Evolutionary conservation across 345 rosid genomes (phyloP), one percentile per base, ranked within the genome.

Genomic region (Pugionium cornutum): DNA sequence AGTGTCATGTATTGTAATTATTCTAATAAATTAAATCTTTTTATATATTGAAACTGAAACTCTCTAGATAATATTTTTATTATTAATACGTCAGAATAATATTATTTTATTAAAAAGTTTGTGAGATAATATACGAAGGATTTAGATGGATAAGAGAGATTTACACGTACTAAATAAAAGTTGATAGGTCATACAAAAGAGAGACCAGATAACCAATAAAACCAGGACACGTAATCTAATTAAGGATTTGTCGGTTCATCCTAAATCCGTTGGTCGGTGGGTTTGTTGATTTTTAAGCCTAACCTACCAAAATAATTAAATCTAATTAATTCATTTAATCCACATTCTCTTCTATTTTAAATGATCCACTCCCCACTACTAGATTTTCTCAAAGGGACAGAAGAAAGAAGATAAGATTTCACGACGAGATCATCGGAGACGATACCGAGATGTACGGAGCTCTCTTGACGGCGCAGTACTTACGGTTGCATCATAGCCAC

Each of bases 231-330:
- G 63, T 58, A 50, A 26, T 9, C 3, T 31, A 1, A 7, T 29
- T 25, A 34, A 47, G 4, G 59, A 18, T 36, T 42, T 66, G 61
- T 65, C 66, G 58, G 58, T 60, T 52, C 30, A 27, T 33, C 36
- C 1, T 50, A 29, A 56, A 57, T 48, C 56, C 40, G 9, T 56
- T 37, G 18, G 83, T 81, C 86, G 89, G 89, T 81, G 82, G 61
- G 53, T 62, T 66, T 66, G 50, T 67, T 39, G 80, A 77, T 57
- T 76, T 68, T 76, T 63, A 65, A 34, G 43, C 39, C 50, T 8
- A 69, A 45, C 26, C 58, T 46, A 48, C 34, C 50, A 62, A 32
- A 59, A 53, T 2, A 37, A 9, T 9, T 4, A 35, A 26, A 34
- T 6, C 57, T 53, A 33, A 44, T 18, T n/a, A n/a, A n/a, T 33